phyloP scores from a whole-genome alignment of 257 asterid species.

The Cinchona pubescens region DNA sequence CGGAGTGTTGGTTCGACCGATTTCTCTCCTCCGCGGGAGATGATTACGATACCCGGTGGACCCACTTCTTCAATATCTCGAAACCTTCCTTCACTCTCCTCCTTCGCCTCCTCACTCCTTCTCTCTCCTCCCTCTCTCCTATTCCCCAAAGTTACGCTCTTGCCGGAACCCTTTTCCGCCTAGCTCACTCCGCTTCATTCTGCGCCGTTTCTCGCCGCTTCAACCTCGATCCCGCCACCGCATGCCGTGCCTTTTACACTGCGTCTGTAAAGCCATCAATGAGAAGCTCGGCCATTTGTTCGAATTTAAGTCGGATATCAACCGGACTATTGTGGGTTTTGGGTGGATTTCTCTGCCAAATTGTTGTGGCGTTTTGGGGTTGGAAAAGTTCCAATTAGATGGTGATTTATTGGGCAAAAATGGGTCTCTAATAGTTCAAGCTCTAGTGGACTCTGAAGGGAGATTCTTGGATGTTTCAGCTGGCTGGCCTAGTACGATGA shows the following conservation, averaged over 20 bases:
- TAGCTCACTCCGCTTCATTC: slow-evolving; percentile 67
- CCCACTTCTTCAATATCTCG: slow-evolving; percentile 63
- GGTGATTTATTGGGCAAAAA: slow-evolving; percentile 34
- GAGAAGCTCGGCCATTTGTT: slow-evolving; percentile 77
- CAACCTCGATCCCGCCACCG: slow-evolving; percentile 45
- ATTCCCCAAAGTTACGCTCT: slow-evolving; percentile 56
- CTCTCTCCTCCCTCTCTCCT: slow-evolving; percentile 52
- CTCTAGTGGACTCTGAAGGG: slow-evolving; percentile 89
- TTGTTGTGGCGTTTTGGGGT: slow-evolving; percentile 83
- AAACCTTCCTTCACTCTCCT: slow-evolving; percentile 72
- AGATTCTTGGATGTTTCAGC: slow-evolving; percentile 90
- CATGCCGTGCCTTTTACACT: slow-evolving; percentile 68
- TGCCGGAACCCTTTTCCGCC: slow-evolving; percentile 68
- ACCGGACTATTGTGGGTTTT: slow-evolving; percentile 67
- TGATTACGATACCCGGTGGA: slow-evolving; percentile 67
- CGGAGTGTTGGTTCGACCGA: slow-evolving; percentile 14
- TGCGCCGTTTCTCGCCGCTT: slow-evolving; percentile 63
- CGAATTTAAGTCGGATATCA: slow-evolving; percentile 69
- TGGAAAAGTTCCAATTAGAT: slow-evolving; percentile 60
- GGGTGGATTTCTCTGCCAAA: slow-evolving; percentile 90
- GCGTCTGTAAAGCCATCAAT: slow-evolving; percentile 71
- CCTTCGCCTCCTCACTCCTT: slow-evolving; percentile 71
- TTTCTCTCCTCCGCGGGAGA: slow-evolving; percentile 45
- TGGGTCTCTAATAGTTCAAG: slow-evolving; percentile 65
- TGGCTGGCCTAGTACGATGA: slow-evolving; percentile 75